Evolutionary conservation across 331 rosid species (phyloP), one percentile per base, ranked within the genome.

Genomic region (Saraca asoca): DNA sequence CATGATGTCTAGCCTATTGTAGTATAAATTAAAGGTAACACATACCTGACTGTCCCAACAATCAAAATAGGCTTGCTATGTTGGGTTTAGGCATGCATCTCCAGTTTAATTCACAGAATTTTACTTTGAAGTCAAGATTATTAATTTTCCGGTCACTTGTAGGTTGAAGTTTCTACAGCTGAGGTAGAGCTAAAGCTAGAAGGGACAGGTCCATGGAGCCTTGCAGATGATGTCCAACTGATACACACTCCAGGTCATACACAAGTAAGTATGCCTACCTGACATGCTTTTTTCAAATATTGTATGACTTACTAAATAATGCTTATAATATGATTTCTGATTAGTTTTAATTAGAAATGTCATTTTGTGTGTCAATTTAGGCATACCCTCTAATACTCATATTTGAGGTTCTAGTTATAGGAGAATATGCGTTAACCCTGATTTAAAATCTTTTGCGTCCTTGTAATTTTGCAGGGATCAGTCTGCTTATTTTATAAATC

Each of bases 201-300:
- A 50, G 68, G 68, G 55, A 63, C 12, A 8, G 68, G 68, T n/a
- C 68, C 68, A 2, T 63, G 68, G 68, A 63, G 56, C 31, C 56
- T 63, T n/a, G n/a, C 14, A 20, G 14, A 29, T 7, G 68, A 63
- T 35, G 18, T 63, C n/a, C 56, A 63, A 46, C 68, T 63, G 9
- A 63, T 63, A 20, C 42, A 63, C 68, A 63, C 68, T n/a, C 68
- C 68, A 24, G 68, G 68, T 34, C 68, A 63, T 50, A 46, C 68
- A 45, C 55, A 44, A 46, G 68, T 63, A 45, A 29, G 68, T 62
- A 12, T 43, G 2, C 37, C 17, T 15, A 42, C 11, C 41, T 43
- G 16, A 18, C 44, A 6, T 15, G 13, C 34, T 41, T 43, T 17
- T 60, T 4, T 45, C 7, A 0, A 13, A 45, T 45, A 13, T 45